Conservation (phyloP, 805 yeast genomes). For the Yarrowia sp. region DNA sequence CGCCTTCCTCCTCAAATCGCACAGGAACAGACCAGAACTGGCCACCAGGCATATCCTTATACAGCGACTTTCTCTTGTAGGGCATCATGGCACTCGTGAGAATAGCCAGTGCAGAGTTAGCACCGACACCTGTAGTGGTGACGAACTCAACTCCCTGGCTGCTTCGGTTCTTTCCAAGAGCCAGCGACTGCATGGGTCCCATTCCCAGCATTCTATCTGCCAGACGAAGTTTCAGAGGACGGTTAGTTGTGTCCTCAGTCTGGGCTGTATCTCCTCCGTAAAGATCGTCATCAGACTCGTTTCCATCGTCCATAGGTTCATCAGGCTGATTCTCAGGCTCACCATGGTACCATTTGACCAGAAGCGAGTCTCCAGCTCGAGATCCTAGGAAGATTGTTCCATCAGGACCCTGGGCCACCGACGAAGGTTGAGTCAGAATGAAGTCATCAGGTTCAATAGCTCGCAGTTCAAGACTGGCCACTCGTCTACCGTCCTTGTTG, state of each 20-base stretch:
- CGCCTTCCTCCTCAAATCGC: constrained; percentile 29
- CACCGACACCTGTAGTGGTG: constrained; percentile 70
- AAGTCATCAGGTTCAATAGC: constrained; percentile 22
- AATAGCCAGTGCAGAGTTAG: constrained; percentile 62
- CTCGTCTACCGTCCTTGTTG: constrained; percentile 52
- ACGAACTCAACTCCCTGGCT: constrained; percentile 69
- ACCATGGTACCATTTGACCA: constrained; percentile 27
- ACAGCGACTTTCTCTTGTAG: constrained; percentile 11
- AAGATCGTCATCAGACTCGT: constrained; percentile 33
- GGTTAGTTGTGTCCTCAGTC: constrained; percentile 5
- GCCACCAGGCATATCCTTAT: constrained; percentile 27
- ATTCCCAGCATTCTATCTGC: constrained; percentile 64
- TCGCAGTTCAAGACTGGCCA: constrained; percentile 40
- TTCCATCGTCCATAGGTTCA: constrained; percentile 17
- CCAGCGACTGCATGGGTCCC: constrained; percentile 77
- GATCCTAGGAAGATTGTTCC: constrained; percentile 27
- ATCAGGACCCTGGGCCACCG: constrained; percentile 20
- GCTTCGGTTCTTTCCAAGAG: constrained; percentile 73
- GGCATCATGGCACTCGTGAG: constrained; percentile 48
- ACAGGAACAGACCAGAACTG: constrained; percentile 28
- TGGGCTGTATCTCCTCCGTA: constrained; percentile 10
- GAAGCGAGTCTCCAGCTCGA: constrained; percentile 27
- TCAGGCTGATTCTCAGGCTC: constrained; percentile 14
- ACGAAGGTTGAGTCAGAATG: constrained; percentile 31
- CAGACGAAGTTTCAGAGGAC: constrained; percentile 51